A percentile compares a stretch with the other conserved stretches of the same genome.
phyloP scores from a whole-genome alignment of 2,329 filamentous ascomycete species.

The Phialocephala sp. region DNA sequence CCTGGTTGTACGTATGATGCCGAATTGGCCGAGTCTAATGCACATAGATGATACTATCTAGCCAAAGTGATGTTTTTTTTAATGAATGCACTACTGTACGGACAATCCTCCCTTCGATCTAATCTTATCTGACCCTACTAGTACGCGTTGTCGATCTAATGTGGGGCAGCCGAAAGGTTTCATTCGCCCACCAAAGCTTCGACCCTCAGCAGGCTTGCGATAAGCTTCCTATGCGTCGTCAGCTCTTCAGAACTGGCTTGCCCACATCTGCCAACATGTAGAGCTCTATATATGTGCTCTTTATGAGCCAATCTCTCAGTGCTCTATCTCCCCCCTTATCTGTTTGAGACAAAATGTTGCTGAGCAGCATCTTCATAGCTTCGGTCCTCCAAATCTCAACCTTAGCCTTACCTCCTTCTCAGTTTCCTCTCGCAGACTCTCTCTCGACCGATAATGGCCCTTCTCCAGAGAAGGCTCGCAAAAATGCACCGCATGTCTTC shows the following conservation, averaged over 20 bases:
- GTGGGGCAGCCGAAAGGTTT: background rate
- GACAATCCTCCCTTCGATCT: background rate
- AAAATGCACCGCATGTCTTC: constrained; percentile 69
- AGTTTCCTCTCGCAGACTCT: background rate
- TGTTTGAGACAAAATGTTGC: constrained; percentile 1
- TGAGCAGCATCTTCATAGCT: constrained; percentile 2
- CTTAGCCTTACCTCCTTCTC: background rate
- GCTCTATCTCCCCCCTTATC: background rate
- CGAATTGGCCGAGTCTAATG: too few relatives aligned
- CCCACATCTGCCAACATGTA: background rate
- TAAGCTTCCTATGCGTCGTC: constrained; percentile 13
- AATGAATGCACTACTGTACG: too few relatives aligned
- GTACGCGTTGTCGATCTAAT: background rate
- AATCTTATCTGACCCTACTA: constrained; percentile 12
- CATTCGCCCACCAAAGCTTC: constrained; percentile 2
- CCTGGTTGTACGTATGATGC: too few relatives aligned
- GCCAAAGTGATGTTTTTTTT: too few relatives aligned
- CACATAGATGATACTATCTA: too few relatives aligned
- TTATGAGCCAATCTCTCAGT: background rate
- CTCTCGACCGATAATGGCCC: constrained; percentile 12
- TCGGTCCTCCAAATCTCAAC: background rate
- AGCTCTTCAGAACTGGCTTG: background rate
- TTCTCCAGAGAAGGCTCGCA: constrained; percentile 30
- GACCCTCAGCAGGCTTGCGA: background rate
- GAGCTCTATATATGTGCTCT: background rate